Base-by-base conservation (phyloP, 208 protist species). In the Crithidia thermophila region DNA sequence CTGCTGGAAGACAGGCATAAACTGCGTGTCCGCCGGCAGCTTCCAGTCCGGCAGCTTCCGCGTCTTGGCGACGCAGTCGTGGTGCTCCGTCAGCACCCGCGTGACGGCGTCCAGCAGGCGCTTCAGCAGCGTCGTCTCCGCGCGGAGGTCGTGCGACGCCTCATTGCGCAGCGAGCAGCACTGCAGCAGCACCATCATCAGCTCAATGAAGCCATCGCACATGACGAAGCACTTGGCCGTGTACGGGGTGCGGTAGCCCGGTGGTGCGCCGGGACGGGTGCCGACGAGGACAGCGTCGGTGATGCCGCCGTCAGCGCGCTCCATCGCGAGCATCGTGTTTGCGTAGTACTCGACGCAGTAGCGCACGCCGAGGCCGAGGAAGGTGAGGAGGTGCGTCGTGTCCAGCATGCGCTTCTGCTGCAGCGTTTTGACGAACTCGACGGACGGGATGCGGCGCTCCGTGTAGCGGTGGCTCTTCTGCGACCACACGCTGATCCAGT, bases 1-100 rank as follows among this genome's bases (percentile, higher is more conserved):
- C 90, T 99, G 99, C 76, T 98, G 94, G 73, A 99, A 99, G 23
- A 91, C 67, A 5, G 84, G 77, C 31, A 86, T 55, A 55, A 82
- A 85, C 34, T 84, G 82, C n/a, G 82, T 75, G 67, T 78, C 90
- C 3, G 76, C 55, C 0, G 87, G 77, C 63, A 89, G 85, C 45
- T 67, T 72, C 66, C 77, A 75, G 34, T 49, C 36, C 55, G 68
- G 55, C 11, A 79, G 63, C 46, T 64, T 53, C 56, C 67, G 66
- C n/a, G 68, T 58, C 59, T 74, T 53, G 23, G 84, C 63, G 18
- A 88, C 75, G 31, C 45, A 71, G 62, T 92, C 77, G 81, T 97
- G 90, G 73, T 97, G 85, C 58, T 74, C 78, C 51, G 75, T 78
- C 43, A 96, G 72, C 50, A 94, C 76, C 27, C 80, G 79, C 27